Evolutionary conservation across 2,329 filamentous ascomycete genomes (phyloP), one percentile per base, ranked within the genome.

Genomic region (Talaromyces funiculosus): DNA sequence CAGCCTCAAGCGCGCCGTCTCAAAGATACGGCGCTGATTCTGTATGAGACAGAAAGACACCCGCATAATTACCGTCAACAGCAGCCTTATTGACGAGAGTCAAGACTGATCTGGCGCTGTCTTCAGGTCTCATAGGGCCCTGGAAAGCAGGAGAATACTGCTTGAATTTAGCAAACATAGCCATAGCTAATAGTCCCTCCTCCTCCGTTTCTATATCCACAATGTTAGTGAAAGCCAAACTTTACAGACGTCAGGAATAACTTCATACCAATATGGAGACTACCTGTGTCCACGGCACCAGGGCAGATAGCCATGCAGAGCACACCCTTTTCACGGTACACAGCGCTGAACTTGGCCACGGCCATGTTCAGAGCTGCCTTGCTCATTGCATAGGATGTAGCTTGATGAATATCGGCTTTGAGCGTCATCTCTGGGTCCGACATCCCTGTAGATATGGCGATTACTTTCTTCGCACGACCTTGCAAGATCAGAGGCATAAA

Each of bases 361-460:
- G 78, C 73, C 16, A 80, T 69, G 64, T 86, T 86, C 43, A 81
- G 18, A 0, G 80, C 84, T 0, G 77, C 82, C 67, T 85, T 84
- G 67, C 73, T 79, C 22, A 76, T 73, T 1, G 79, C 63, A 63
- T 86, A 86, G 0, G 77, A 67, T 0, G 72, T 62, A 0, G 65
- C 63, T 1, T 69, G 55, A 0, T 73, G 67, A 40, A 84, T 64
- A 0, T 74, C 72, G 22, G 65, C 68, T 0, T 78, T 59, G 12
- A 71, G 72, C 59, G 72, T 74, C 1, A 82, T 57, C 1, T 82
- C 77, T 0, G 73, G 18, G 61, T 86, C 83, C 0, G 78, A 80
- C 43, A 77, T 60, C 22, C 81, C 83, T 0, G 68, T 78, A 6
- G 79, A 77, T 4, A 86, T 76, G 22, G 75, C 65, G 26, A 83